Evolutionary conservation across 768 basidiomycete species (phyloP).

Genomic region (Collybia sordida): DNA sequence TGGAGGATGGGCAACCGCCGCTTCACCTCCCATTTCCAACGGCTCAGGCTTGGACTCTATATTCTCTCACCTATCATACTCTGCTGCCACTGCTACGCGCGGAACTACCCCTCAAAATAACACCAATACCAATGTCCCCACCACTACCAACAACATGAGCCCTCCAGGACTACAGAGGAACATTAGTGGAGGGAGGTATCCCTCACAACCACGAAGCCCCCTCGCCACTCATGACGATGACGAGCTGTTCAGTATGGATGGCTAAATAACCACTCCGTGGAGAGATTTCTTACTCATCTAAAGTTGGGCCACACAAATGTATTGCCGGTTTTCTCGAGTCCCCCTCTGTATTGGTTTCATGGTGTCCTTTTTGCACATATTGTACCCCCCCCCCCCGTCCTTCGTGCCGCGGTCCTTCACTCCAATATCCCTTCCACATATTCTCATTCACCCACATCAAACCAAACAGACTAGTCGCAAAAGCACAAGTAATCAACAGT

Average conservation of each 20-base stretch:
- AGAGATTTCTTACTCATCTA: background rate
- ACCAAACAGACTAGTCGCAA: background rate
- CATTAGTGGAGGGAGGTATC: conserved; percentile 35
- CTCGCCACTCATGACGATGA: conserved; percentile 58
- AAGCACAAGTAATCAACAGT: background rate
- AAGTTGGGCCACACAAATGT: background rate
- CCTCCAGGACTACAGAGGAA: conserved; percentile 39
- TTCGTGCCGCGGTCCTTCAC: no score
- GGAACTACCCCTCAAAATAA: conserved; percentile 12
- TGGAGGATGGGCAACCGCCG: conserved; percentile 22
- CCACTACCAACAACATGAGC: conserved; percentile 14
- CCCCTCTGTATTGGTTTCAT: background rate
- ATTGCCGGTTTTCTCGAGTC: background rate
- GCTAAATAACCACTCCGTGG: conserved; percentile 17
- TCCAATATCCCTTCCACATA: background rate
- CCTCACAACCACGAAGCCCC: conserved; percentile 29
- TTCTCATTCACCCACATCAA: background rate
- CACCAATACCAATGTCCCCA: conserved; percentile 7
- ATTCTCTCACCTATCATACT: conserved; percentile 58
- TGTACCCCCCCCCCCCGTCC: no score
- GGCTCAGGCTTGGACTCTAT: conserved; percentile 42
- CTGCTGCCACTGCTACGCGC: conserved; percentile 33
- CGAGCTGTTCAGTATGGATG: conserved; percentile 70
- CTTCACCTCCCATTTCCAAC: conserved; percentile 16
- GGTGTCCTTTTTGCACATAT: no score